Evolutionary conservation across 2,329 filamentous ascomycete genomes (phyloP), one percentile per base, ranked within the genome.

Genomic region (Penicillium brasilianum): DNA sequence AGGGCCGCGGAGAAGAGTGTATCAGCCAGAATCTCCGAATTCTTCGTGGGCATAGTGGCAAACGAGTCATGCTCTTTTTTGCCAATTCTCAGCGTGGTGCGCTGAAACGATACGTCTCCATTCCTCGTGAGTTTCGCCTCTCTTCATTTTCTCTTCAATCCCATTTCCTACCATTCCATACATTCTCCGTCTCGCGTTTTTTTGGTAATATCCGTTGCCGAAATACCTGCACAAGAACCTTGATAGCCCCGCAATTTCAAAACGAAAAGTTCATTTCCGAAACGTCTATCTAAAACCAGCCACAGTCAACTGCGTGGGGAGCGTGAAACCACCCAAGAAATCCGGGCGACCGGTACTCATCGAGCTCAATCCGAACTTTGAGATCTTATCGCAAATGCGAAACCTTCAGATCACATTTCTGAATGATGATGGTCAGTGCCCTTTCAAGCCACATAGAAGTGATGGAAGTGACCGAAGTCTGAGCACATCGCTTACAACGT

Each of bases 21-120:
- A 79, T 80, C 68, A 79, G 77, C 53, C 78, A 80, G 64, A 80
- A 80, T 58, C 60, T 80, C 16, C 76, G 78, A 4, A 72, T 80
- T 9, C 68, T 80, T 3, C 75, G 74, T 1, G 74, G 72, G 1
- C 62, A 66, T 1, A 78, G 75, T 25, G 75, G 75, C 36, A 73
- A 70, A 57, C 70, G 73, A 14, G 72, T 75, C 1, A 71, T 80
- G 52, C 37, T 79, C 2, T 78, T 75, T 56, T 80, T 80, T 62
- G 76, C 77, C 6, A 80, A 80, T 64, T 79, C 77, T 0, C 77
- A 79, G 46, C 74, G 77, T 9, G 74, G 70, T 32, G 75, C 77
- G 43, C 66, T 72, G 10, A 80, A 79, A 58, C 71, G 74, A 64
- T 80, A 80, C 54, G 70, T 79, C 7, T 77, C 76, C 1, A 71